phyloP scores from a whole-genome alignment of 1,139 yeast species.

The Lodderomyces orthopsilosis region DNA sequence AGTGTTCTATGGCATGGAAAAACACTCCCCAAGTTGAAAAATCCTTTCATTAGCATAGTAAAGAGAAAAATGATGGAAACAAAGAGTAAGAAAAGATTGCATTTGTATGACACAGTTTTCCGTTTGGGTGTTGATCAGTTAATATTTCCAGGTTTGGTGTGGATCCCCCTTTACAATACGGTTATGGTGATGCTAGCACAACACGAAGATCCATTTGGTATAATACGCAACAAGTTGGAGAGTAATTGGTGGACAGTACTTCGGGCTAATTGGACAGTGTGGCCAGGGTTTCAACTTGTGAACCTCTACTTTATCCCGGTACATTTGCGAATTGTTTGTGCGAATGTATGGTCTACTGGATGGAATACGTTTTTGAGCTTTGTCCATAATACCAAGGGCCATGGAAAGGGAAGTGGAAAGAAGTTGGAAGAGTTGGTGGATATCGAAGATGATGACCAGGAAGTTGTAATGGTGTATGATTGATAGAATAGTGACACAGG shows the following conservation, averaged over 20 bases:
- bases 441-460: constrained; percentile 33
- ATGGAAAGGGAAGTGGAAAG: constrained; percentile 38
- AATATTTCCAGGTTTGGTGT: constrained; percentile 32
- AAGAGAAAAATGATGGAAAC: constrained; percentile 12
- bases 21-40: constrained; percentile 48
- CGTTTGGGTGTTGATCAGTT: constrained; percentile 40
- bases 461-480: constrained; percentile 28
- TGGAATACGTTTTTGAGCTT: constrained; percentile 48
- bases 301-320: constrained; percentile 41
- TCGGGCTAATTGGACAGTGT: constrained; percentile 42
- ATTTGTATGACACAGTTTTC: constrained; percentile 35
- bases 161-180: constrained; percentile 47
- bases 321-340: constrained; percentile 38
- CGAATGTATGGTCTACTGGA: constrained; percentile 42
- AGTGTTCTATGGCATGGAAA: constrained; percentile 68
- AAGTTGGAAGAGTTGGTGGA: constrained; percentile 40
- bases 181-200: constrained; percentile 40
- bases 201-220: constrained; percentile 35
- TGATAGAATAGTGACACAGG: constrained; percentile 3
- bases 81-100: constrained; percentile 15
- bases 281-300: constrained; percentile 44
- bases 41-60: constrained; percentile 31
- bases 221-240: constrained; percentile 32
- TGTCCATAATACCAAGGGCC: constrained; percentile 46
- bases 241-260: constrained; percentile 46